These are phyloP conservation scores for Primulina tabacum DNA, from an alignment of 257 asterid species.

Conservation along the genomic window DNA sequence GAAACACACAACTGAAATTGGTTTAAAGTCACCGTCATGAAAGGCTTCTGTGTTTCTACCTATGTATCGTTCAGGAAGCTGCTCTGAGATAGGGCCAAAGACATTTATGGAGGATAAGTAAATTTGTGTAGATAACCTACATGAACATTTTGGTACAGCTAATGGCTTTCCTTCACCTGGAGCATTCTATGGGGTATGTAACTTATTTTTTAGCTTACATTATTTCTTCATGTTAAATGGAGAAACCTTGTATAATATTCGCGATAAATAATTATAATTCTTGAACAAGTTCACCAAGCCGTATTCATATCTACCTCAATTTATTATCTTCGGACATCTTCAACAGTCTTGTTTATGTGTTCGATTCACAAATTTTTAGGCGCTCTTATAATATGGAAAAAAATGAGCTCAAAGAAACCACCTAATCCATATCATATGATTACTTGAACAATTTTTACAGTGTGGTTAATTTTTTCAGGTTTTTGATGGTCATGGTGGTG, in stretches of 20 bases:
- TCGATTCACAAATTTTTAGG: neutral
- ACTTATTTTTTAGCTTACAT: slow-evolving; percentile 19
- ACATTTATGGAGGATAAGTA: too few relatives aligned
- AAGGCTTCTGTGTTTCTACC: too few relatives aligned
- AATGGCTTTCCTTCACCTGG: slow-evolving; percentile 48
- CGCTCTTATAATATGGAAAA: neutral
- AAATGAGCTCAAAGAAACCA: neutral
- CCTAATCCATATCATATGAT: neutral
- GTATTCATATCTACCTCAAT: neutral
- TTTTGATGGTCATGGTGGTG: slow-evolving; percentile 87
- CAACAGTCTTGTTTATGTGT: neutral
- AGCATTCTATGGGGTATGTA: slow-evolving; percentile 83
- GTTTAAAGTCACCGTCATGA: too few relatives aligned
- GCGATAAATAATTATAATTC: too few relatives aligned
- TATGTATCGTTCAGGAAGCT: too few relatives aligned
- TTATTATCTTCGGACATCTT: too few relatives aligned
- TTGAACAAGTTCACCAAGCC: neutral
- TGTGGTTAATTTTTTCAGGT: slow-evolving; percentile 47
- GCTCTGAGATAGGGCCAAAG: too few relatives aligned
- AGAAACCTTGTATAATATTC: too few relatives aligned
- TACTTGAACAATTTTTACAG: neutral
- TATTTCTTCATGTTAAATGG: slow-evolving; percentile 1
- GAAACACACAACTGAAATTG: too few relatives aligned
- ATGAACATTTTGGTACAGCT: too few relatives aligned
- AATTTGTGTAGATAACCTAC: too few relatives aligned